Conservation (phyloP, 176 grass and related monocot genomes). For the Hordeum marinum region DNA sequence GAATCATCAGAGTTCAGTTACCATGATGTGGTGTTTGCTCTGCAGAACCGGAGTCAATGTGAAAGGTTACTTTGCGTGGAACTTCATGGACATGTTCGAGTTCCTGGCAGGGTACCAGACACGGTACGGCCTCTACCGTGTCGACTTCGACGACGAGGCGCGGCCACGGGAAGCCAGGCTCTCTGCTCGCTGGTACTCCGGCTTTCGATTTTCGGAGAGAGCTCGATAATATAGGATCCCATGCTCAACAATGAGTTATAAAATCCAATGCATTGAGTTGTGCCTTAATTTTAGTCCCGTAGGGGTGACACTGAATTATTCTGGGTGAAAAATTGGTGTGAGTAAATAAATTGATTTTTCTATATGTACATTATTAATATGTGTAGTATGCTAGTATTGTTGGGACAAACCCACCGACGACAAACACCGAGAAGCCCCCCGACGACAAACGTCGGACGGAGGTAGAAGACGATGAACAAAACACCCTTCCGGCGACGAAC, state of each 20-base stretch:
- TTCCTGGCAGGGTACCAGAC: constrained; percentile 29
- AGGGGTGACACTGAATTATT: background rate
- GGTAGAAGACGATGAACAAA: too few species aligned
- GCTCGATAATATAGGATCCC: background rate
- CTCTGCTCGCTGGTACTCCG: constrained; percentile 54
- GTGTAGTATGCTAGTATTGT: too few species aligned
- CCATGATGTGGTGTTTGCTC: background rate
- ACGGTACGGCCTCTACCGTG: constrained; percentile 49
- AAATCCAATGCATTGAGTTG: background rate
- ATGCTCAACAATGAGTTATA: constrained; percentile 1
- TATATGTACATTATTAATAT: too few species aligned
- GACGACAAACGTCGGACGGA: too few species aligned
- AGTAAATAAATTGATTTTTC: background rate
- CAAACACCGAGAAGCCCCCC: too few species aligned
- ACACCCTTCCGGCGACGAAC: too few species aligned
- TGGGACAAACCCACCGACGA: too few species aligned
- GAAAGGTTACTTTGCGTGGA: constrained; percentile 58
- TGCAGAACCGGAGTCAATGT: constrained; percentile 58
- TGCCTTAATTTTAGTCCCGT: background rate
- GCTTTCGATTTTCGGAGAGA: background rate
- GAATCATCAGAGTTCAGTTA: background rate
- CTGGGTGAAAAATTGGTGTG: background rate
- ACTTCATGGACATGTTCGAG: constrained; percentile 63
- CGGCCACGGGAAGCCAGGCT: constrained; percentile 37
- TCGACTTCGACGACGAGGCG: constrained; percentile 40